Evolutionary conservation across 495 filamentous ascomycete species (phyloP).

Genomic region (Aspergillus saccharolyticus): DNA sequence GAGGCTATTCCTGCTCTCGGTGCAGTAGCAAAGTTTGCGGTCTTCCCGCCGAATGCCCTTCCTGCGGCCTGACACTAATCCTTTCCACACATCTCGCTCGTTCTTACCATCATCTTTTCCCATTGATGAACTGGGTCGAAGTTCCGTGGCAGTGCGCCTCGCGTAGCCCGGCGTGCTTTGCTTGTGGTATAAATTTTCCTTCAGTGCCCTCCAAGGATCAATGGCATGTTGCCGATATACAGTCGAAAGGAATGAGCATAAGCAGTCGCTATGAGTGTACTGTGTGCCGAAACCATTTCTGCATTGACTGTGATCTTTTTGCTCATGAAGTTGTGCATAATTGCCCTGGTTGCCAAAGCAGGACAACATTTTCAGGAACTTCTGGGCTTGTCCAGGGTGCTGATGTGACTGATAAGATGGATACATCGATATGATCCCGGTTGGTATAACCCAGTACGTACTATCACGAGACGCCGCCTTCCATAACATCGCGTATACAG

Average conservation of each 20-base stretch:
- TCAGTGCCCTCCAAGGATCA: conserved; percentile 37
- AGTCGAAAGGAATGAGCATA: conserved; percentile 65
- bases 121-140: conserved; percentile 82
- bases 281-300: conserved; percentile 82
- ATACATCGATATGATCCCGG: conserved; percentile 23
- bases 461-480: background rate
- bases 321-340: conserved; percentile 91
- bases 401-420: conserved; percentile 25
- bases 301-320: conserved; percentile 96
- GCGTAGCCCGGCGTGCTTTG: conserved; percentile 40
- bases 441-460: background rate
- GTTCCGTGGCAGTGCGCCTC: conserved; percentile 74
- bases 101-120: conserved; percentile 95
- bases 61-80: conserved; percentile 88
- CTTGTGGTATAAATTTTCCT: conserved; percentile 51
- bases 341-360: conserved; percentile 88
- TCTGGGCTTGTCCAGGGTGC: conserved; percentile 8
- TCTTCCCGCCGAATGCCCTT: conserved; percentile 86
- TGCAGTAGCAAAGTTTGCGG: conserved; percentile 87
- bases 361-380: conserved; percentile 9
- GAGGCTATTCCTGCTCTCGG: conserved; percentile 89
- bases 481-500: background rate
- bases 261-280: conserved; percentile 85
- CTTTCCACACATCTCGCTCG: conserved; percentile 92
- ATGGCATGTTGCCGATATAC: conserved; percentile 30